Evolutionary conservation across 306 rosid species (phyloP).

Genomic region (Crataegus laevigata): DNA sequence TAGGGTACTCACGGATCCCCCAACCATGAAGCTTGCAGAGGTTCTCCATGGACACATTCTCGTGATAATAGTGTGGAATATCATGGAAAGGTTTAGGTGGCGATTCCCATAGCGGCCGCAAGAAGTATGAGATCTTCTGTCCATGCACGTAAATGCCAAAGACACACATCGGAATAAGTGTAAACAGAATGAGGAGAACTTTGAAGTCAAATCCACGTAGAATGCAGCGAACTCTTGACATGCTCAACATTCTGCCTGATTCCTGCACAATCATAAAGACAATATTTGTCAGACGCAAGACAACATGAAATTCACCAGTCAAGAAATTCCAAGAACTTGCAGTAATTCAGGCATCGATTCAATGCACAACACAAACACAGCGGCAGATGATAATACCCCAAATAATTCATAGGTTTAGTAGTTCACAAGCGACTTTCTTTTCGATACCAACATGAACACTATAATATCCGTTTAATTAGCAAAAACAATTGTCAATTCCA

Average conservation of each 20-base stretch:
- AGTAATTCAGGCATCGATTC: neutral
- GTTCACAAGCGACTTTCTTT: too few species aligned
- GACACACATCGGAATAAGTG: constrained; percentile 60
- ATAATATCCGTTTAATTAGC: neutral
- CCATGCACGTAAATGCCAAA: constrained; percentile 76
- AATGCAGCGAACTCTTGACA: constrained; percentile 91
- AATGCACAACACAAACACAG: neutral
- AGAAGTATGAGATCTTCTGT: constrained; percentile 95
- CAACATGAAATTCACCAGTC: neutral
- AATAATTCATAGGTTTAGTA: neutral
- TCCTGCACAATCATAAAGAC: constrained; percentile 45
- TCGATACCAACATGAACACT: neutral
- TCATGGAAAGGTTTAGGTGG: constrained; percentile 83
- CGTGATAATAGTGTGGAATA: constrained; percentile 85
- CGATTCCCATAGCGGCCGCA: constrained; percentile 92
- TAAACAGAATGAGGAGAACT: constrained; percentile 64
- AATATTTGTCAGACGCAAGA: neutral
- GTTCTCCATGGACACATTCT: constrained; percentile 80
- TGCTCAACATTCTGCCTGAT: constrained; percentile 57
- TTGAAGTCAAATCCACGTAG: constrained; percentile 81
- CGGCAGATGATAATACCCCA: neutral
- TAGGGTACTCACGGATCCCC: constrained; percentile 83
- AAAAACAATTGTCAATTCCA: neutral
- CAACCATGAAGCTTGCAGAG: constrained; percentile 94
- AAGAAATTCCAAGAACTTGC: neutral